Conservation (phyloP, 768 basidiomycete species). For the Gloeopeniophorella convolvens region DNA sequence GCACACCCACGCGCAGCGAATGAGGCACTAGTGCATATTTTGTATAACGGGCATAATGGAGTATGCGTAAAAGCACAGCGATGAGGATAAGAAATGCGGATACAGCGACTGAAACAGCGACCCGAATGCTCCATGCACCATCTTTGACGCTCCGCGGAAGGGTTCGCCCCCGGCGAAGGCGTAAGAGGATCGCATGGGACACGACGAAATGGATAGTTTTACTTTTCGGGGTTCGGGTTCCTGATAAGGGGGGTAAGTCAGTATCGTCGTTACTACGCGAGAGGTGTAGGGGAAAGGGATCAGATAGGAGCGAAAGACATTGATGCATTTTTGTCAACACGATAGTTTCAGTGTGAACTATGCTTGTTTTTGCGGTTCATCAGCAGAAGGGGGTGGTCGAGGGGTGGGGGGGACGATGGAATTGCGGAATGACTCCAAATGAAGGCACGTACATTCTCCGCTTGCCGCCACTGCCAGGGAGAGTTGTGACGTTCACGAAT, state of each 20-base stretch:
- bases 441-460: constrained; percentile 81
- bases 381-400: constrained; percentile 37
- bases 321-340: constrained; percentile 84
- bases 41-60: constrained; percentile 11
- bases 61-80: constrained; percentile 14
- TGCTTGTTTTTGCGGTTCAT: constrained; percentile 57
- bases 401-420: constrained; percentile 13
- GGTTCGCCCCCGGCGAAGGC: not conserved
- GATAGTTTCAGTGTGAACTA: constrained; percentile 94
- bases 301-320: constrained; percentile 99
- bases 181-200: not conserved
- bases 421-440: constrained; percentile 5
- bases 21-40: constrained; percentile 6
- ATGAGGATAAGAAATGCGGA: constrained; percentile 7
- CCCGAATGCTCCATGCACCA: not conserved
- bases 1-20: not conserved
- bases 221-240: constrained; percentile 37
- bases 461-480: constrained; percentile 90
- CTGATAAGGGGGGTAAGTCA: constrained; percentile 21
- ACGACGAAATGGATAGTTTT: constrained; percentile 15
- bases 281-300: constrained; percentile 30
- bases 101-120: constrained; percentile 6
- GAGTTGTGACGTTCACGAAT: constrained; percentile 90
- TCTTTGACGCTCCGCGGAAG: constrained; percentile 1
- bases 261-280: not conserved